Base-by-base conservation (phyloP, 768 basidiomycete genomes). In the Pleurotus sapidus region DNA sequence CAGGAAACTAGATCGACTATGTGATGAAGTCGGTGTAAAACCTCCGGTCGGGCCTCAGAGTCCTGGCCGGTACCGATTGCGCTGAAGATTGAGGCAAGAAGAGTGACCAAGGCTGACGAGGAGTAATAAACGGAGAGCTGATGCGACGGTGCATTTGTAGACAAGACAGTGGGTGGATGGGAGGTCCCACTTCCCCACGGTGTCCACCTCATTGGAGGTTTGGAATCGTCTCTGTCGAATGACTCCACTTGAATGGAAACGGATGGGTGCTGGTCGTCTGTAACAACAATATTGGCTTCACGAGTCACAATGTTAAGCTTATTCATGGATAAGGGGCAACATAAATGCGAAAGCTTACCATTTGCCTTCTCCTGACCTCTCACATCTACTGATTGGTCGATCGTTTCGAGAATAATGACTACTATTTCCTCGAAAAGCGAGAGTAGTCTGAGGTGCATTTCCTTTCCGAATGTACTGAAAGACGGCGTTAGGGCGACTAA, bases 401-500 rank as follows among this genome's bases (percentile, higher is more conserved):
- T 42, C 24, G 23, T 15, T 38, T 54, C 51, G 5, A 54, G 23
- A 20, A 42, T 30, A 14, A 39, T 40, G 12, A 92, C 62, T 24
- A 90, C 70, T 17, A 76, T 74, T 23, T 80, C 79, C 59, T 91
- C 86, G 59, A 91, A 89, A 69, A 92, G 91, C 2, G 72, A 70
- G 43, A 92, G 72, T 6, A 93, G 69, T 7, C 87, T 78, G 14
- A 77, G 70, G 58, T 84, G 76, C 84, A 91, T 88, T 59, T 79
- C 81, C 15, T 70, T 65, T 4, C 70, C 76, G 71, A 93, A 93
- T 23, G 87, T 84, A 30, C 78, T 74, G 61, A 94, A 87, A 0
- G 88, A 87, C 5, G 88, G 89, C n/a, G 93, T 79, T 55, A 92
- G 70, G 14, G 86, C 84, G 55, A 86, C 81, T 0, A 82, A 85